These are phyloP conservation scores for Fraxinus albicans DNA, from an alignment of 305 asterid species.

Conservation along the genomic window DNA sequence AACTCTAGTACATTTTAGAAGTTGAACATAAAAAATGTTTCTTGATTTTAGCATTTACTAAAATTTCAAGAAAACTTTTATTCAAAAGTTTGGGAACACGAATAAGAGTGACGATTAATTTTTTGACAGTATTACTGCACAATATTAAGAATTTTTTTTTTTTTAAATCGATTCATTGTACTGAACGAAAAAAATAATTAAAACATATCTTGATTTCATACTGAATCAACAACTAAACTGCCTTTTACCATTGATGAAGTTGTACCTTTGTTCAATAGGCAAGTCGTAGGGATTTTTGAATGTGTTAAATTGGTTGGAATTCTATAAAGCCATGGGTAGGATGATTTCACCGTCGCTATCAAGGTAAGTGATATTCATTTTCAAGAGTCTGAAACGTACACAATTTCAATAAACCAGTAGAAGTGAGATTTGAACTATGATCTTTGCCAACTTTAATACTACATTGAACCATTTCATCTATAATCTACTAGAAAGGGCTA, in stretches of 20 bases:
- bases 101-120: not conserved
- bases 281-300: conserved; percentile 33
- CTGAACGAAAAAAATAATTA: no score
- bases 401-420: not conserved
- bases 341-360: conserved; percentile 8
- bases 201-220: not conserved
- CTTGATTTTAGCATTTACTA: not conserved
- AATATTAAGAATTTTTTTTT: no score
- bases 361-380: not conserved
- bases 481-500: not conserved
- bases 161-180: not conserved
- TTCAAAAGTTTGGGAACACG: not conserved
- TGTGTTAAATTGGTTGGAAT: conserved; percentile 11
- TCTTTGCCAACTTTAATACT: not conserved
- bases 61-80: not conserved
- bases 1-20: not conserved
- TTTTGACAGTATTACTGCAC: not conserved
- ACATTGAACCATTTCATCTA: not conserved
- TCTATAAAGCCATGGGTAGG: conserved; percentile 26
- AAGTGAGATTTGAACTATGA: not conserved
- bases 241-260: not conserved
- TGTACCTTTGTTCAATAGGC: not conserved
- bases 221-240: not conserved
- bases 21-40: not conserved
- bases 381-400: not conserved